Base-by-base conservation (phyloP, 805 yeast genomes). In the Candida peoriensis region DNA sequence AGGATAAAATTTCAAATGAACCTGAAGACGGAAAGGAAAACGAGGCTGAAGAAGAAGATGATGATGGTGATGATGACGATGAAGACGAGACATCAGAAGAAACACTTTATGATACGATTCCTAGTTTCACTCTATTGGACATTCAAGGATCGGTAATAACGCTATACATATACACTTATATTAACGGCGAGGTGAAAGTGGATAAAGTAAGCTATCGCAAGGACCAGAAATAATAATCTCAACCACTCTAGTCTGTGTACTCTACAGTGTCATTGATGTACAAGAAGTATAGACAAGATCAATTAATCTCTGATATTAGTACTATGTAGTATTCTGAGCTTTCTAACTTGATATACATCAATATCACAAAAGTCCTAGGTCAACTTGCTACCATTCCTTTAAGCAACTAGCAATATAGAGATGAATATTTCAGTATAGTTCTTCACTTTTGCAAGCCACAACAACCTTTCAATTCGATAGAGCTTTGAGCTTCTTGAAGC, bases 101-200 rank as follows among this genome's bases (percentile, higher is more conserved):
- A 6, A 52, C 46, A 4, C 29, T 42, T 5, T 43, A 42, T 15
- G 55, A 46, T 25, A 36, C 43, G 45, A 71, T 77, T 11, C 96
- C 97, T 5, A 84, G 95, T 35, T 90, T 93, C 57, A 88, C 96
- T 51, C 66, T 90, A 21, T 54, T 90, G 45, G 97, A 93, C 51
- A 75, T 88, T n/a, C 86, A 82, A 51, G 90, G 85, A 0, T 58
- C 78, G 0, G 72, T 74, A 2, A 81, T 95, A 46, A 83, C 89
- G 1, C 66, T 89, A 19, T 93, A 83, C 60, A 82, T 93, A 40
- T 93, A 93, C 66, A 83, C 93, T 9, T 68, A 79, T 48, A 66
- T 82, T 26, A 80, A 78, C 42, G 87, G 80, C 2, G 95, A 87
- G 39, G 89, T 93, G 22, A 85, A 84, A 55, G 96, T 93, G 14